Base-by-base conservation (phyloP, 2,329 filamentous ascomycete genomes). In the Ophiostoma sp. region DNA sequence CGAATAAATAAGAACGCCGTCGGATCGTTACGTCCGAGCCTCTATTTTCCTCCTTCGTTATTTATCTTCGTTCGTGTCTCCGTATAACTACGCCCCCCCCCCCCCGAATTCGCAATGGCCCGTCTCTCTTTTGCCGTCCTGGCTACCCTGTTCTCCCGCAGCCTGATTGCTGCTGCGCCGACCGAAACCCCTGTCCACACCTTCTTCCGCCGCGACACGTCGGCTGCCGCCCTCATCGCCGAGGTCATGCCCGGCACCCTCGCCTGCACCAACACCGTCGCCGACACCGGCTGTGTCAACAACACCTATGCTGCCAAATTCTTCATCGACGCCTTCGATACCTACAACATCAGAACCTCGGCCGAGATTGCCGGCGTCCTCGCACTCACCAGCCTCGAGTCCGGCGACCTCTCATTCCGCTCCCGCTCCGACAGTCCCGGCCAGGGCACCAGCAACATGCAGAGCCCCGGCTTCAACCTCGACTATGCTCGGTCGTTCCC, bases 361-460 rank as follows among this genome's bases (percentile, higher is more conserved):
- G 83, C 81, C 36, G 85, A 89, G 73, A 87, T 90, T 75, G 91
- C 91, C 6, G 90, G 88, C 36, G 77, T 93, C 16, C 75, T 95
- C 60, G 82, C 87, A 12, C 81, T 92, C 74, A 89, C 91, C 79
- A 85, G 88, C 11, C 88, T 87, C 75, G 92, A 96, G 79, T 87
- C 85, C 1, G 86, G 69, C 36, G 82, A 88, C 71, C 91, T 93
- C 79, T 82, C 84, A 74, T 93, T 85, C 83, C 91, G 89, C 77
- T 83, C 82, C 72, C 67, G 45, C 79, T 80, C 71, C 1, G 91
- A 82, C n/a, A 75, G 78, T 0, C 82, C 88, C 0, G 91, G 90
- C 8, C 89, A 93, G 76, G 90, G 90, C 38, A 93, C 90, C 1
- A 79, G 79, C 70, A 85, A 85, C 76, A 83, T 85, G 82, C 83